A percentile compares a stretch with the other conserved stretches of the same genome.
Evolutionary conservation across 768 basidiomycete species (phyloP).

Genomic region (Suillus weaverae): DNA sequence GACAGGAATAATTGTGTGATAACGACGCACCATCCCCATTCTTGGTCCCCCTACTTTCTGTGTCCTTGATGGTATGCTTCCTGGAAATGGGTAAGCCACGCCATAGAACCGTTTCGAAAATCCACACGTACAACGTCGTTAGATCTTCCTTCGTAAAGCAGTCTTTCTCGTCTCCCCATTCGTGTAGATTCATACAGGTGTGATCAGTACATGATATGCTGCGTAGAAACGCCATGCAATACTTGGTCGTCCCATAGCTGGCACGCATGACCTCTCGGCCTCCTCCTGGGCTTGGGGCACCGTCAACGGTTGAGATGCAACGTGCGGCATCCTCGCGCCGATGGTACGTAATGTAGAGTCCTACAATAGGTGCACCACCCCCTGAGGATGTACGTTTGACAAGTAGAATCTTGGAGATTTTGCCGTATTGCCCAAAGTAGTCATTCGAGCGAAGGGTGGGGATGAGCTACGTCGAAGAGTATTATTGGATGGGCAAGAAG

Average conservation of each 20-base stretch:
- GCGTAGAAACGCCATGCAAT: constrained; percentile 94
- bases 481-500: constrained; percentile 8
- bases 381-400: constrained; percentile 84
- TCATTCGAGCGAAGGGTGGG: constrained; percentile 91
- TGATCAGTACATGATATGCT: constrained; percentile 82
- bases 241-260: constrained; percentile 95
- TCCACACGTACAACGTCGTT: constrained; percentile 72
- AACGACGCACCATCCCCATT: constrained; percentile 53
- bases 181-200: constrained; percentile 92
- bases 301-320: constrained; percentile 91
- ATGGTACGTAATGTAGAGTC: constrained; percentile 96
- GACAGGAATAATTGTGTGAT: constrained; percentile 21
- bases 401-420: constrained; percentile 92
- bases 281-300: constrained; percentile 86
- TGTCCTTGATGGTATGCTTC: constrained; percentile 92
- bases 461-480: constrained; percentile 58
- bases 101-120: constrained; percentile 8
- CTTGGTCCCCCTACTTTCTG: constrained; percentile 65
- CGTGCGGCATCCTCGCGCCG: constrained; percentile 93
- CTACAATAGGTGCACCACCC: constrained; percentile 72
- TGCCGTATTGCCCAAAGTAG: constrained; percentile 98
- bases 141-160: constrained; percentile 97
- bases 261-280: constrained; percentile 89
- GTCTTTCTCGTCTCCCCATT: constrained; percentile 98
- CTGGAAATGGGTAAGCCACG: constrained; percentile 37